phyloP scores from a whole-genome alignment of 305 asterid species.

The Fraxinus dipetala region DNA sequence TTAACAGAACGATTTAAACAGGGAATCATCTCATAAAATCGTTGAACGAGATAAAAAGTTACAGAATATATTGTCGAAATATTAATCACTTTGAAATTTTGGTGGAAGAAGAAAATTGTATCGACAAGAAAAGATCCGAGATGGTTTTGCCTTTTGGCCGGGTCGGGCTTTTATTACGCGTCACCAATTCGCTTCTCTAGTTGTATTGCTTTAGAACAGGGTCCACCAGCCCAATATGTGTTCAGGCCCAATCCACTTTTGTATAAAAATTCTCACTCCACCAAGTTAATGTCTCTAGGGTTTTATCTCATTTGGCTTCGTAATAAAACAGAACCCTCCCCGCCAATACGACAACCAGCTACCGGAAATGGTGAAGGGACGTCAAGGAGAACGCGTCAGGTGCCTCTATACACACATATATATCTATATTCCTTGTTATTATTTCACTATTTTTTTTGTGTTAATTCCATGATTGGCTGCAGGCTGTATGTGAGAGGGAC shows the following conservation, averaged over 20 bases:
- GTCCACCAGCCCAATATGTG: neutral
- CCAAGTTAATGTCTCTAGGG: neutral
- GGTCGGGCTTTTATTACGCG: neutral
- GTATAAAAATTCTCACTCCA: neutral
- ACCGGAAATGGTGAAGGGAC: conserved; percentile 53
- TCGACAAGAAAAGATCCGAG: neutral
- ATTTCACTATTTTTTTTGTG: neutral
- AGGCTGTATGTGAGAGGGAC: conserved; percentile 59
- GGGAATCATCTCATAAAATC: neutral
- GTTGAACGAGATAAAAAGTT: neutral
- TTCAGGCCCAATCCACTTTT: neutral
- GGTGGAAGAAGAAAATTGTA: neutral
- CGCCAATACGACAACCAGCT: neutral
- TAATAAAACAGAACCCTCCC: neutral
- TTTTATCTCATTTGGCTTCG: neutral
- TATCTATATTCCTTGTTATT: neutral
- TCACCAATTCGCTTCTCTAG: neutral
- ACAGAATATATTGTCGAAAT: neutral
- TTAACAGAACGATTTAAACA: neutral
- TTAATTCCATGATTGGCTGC: neutral
- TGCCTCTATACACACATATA: neutral
- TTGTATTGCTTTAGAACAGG: neutral
- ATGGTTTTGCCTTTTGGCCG: neutral
- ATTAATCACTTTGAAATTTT: neutral
- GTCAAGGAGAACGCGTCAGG: conserved; percentile 77